Percentiles rank a stretch among this genome's conserved stretches.
Evolutionary conservation across 768 basidiomycete species (phyloP).

Genomic region (Trametes coccinea): DNA sequence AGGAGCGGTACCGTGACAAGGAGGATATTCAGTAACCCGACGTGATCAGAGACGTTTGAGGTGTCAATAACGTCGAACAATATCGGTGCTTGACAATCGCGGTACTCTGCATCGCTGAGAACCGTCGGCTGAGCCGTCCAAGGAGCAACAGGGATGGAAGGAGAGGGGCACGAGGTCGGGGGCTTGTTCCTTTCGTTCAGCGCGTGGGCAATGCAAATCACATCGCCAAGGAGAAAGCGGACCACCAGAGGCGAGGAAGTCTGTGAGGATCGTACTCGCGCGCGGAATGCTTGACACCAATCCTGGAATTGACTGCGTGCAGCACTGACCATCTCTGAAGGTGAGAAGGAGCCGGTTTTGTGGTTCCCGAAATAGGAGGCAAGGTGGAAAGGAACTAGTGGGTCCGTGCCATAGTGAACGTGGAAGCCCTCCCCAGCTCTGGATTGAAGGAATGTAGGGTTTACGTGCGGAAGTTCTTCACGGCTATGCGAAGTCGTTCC

Average conservation of each 20-base stretch:
- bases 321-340: background rate
- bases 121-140: conserved; percentile 38
- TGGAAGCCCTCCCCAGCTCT: conserved; percentile 38
- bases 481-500: conserved; percentile 38
- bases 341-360: background rate
- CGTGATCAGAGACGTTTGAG: conserved; percentile 49
- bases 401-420: conserved; percentile 48
- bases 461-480: conserved; percentile 34
- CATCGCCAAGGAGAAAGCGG: conserved; percentile 20
- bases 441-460: conserved; percentile 50
- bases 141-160: conserved; percentile 30
- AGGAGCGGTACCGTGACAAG: conserved; percentile 38
- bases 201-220: conserved; percentile 36
- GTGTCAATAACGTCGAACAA: conserved; percentile 49
- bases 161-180: background rate
- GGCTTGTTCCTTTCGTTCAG: conserved; percentile 40
- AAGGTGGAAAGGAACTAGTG: conserved; percentile 45
- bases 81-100: conserved; percentile 30
- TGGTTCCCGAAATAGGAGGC: conserved; percentile 27
- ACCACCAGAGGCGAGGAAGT: conserved; percentile 30
- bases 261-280: background rate
- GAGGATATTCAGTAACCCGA: conserved; percentile 34
- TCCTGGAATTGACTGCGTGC: conserved; percentile 5
- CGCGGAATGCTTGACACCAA: conserved; percentile 10
- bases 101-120: conserved; percentile 39